Conservation (phyloP, 768 basidiomycete species). For the Naganishia vishniacii region DNA sequence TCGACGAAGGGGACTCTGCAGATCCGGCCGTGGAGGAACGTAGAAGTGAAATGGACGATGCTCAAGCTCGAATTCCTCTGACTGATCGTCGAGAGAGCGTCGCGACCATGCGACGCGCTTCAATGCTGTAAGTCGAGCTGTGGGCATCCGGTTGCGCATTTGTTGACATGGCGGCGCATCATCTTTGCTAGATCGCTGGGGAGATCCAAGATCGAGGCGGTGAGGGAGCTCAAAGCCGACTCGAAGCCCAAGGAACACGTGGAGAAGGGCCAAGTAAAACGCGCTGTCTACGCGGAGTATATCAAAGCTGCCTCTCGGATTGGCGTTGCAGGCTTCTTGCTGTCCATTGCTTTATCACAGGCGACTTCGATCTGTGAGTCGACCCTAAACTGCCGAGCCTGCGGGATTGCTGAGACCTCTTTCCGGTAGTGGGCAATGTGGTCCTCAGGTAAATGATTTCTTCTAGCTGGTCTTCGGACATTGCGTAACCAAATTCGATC, state of each 20-base stretch:
- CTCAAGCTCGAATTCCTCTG: conserved; percentile 32
- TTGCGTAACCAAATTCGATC: background rate
- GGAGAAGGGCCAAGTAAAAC: conserved; percentile 76
- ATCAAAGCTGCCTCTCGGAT: conserved; percentile 69
- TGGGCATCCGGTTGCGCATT: background rate
- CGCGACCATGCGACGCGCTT: conserved; percentile 44
- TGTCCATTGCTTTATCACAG: conserved; percentile 59
- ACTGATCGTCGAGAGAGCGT: conserved; percentile 38
- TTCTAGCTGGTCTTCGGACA: background rate
- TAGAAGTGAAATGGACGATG: conserved; percentile 34
- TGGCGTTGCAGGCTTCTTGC: conserved; percentile 62
- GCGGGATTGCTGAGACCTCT: conserved; percentile 36
- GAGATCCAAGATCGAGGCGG: conserved; percentile 42
- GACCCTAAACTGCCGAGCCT: conserved; percentile 42
- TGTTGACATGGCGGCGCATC: background rate
- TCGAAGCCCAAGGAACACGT: conserved; percentile 55
- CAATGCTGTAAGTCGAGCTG: conserved; percentile 32
- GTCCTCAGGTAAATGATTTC: background rate
- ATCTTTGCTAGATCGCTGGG: conserved; percentile 33
- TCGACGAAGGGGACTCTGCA: conserved; percentile 34
- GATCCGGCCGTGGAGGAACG: conserved; percentile 13
- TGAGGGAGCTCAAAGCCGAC: conserved; percentile 47
- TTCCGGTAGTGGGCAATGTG: conserved; percentile 19
- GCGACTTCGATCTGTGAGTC: conserved; percentile 54
- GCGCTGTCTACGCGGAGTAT: conserved; percentile 68